Evolutionary conservation across 768 basidiomycete genomes (phyloP).

Genomic region (Rubroboletus satanas): DNA sequence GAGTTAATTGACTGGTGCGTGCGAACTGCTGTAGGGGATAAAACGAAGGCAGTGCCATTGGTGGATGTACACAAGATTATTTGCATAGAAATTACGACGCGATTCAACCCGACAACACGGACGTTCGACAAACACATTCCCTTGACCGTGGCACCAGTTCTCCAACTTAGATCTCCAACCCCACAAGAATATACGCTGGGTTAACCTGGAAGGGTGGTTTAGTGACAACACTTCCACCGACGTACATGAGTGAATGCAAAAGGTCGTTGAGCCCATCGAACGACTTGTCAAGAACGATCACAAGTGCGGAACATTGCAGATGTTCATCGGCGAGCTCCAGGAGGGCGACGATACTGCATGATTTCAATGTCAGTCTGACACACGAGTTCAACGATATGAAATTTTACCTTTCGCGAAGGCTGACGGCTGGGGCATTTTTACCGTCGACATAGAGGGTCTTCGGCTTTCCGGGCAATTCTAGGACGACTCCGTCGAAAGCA

Average conservation of each 20-base stretch:
- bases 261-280: slow-evolving; percentile 68
- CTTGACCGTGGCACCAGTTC: slow-evolving; percentile 15
- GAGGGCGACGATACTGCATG: slow-evolving; percentile 73
- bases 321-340: slow-evolving; percentile 86
- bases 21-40: background rate
- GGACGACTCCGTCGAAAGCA: slow-evolving; percentile 73
- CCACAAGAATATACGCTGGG: slow-evolving; percentile 77
- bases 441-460: slow-evolving; percentile 85
- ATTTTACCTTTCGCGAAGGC: slow-evolving; percentile 75
- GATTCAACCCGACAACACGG: slow-evolving; percentile 25
- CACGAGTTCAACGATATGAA: slow-evolving; percentile 3
- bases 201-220: slow-evolving; percentile 74
- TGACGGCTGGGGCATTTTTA: slow-evolving; percentile 75
- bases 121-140: slow-evolving; percentile 24
- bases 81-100: slow-evolving; percentile 3
- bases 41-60: background rate
- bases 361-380: background rate
- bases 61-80: slow-evolving; percentile 11
- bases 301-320: slow-evolving; percentile 69
- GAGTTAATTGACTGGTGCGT: background rate
- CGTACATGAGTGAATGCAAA: slow-evolving; percentile 89
- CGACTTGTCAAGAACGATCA: slow-evolving; percentile 75
- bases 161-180: slow-evolving; percentile 64
- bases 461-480: slow-evolving; percentile 63
- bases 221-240: slow-evolving; percentile 82